These are phyloP conservation scores for Calonectria hawksworthii DNA, from an alignment of 2,329 filamentous ascomycete species.

Conservation along the genomic window DNA sequence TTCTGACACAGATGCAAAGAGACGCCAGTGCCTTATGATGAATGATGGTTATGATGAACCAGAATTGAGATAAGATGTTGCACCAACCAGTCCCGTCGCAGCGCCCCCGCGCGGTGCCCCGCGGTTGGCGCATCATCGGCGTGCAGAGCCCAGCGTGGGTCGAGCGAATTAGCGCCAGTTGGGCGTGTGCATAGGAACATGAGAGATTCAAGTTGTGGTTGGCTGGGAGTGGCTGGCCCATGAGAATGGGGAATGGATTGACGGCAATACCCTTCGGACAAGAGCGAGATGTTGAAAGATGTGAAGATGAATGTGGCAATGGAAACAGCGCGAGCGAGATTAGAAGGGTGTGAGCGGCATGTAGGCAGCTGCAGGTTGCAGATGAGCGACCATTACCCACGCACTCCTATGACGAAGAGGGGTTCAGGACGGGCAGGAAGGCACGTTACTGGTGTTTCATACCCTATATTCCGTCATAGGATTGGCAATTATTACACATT, in stretches of 20 bases:
- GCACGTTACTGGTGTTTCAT: background rate
- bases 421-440: background rate
- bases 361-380: conserved; percentile 13
- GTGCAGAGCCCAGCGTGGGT: background rate
- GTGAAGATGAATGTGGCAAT: conserved; percentile 28
- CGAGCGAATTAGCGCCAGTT: conserved; percentile 1
- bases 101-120: conserved; percentile 28
- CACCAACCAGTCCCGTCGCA: conserved; percentile 19
- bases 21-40: conserved; percentile 11
- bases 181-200: conserved; percentile 13
- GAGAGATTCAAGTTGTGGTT: conserved; percentile 1
- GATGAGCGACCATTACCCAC: background rate
- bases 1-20: background rate
- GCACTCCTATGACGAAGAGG: background rate
- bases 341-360: conserved; percentile 25
- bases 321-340: conserved; percentile 23
- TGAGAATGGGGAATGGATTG: conserved; percentile 20
- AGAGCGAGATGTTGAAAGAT: conserved; percentile 16
- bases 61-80: conserved; percentile 29
- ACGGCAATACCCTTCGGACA: conserved; percentile 15
- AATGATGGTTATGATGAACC: conserved; percentile 31
- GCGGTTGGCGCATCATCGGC: conserved; percentile 23
- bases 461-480: background rate
- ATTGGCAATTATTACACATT: background rate
- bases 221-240: conserved; percentile 12